Evolutionary conservation across 208 protist genomes (phyloP), one percentile per base, ranked within the genome.

Genomic region (Leishmania guyanensis): DNA sequence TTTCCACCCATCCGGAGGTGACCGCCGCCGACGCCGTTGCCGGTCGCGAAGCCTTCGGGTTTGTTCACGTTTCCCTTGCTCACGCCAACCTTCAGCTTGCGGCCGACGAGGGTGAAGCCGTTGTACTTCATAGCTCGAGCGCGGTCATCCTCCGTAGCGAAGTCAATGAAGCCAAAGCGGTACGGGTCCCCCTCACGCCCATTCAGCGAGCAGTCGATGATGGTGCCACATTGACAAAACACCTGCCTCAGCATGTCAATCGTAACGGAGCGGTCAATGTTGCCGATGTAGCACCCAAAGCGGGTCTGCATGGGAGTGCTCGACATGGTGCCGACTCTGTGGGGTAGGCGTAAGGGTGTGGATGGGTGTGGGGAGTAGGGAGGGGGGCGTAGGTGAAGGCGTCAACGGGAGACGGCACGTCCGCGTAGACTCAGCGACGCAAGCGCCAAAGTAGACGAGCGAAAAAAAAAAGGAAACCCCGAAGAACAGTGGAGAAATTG

Each of bases 81-180:
- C 75, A 95, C 81, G 36, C 89, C 88, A n/a, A 97, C 94, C 81
- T 92, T 93, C 72, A 97, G 87, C 78, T 94, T 93, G 46, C 94
- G 88, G 46, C 91, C 92, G 14, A 88, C 84, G 36, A 97, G 83
- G 10, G 89, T 92, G 82, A 93, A 94, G 75, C 94, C 94, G 83
- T 97, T 94, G 89, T 93, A 94, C 89, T 95, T 95, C 85, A 97
- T 85, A 26, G 94, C 94, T 26, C 90, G 85, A 16, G 86, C 82
- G 29, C 94, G 91, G 69, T 93, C 94, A 46, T 96, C 92, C 78
- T 95, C 91, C 29, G 89, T 88, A 65, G 88, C 87, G 75, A 97
- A 97, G 85, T 97, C 94, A 68, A 97, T 96, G 79, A 97, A 97
- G 4, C 94, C 94, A 81, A 93, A 97, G 69, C 94, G 92, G 77